These are phyloP conservation scores for Fusarium ambrosium DNA, from an alignment of 2,329 filamentous ascomycete genomes.

Conservation along the genomic window DNA sequence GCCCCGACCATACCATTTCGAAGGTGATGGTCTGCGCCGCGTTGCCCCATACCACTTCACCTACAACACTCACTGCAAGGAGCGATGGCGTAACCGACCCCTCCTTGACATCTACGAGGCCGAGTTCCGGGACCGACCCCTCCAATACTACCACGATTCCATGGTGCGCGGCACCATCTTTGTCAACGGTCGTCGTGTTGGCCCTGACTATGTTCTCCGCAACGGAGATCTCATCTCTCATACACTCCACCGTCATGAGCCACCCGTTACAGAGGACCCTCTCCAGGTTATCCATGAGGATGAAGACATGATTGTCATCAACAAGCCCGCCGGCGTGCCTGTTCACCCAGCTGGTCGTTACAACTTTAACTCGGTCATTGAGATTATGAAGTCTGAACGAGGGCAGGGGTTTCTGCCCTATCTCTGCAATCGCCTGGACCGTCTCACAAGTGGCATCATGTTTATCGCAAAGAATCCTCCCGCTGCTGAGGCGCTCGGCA, in stretches of 20 bases:
- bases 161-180: slow-evolving; percentile 84
- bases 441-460: slow-evolving; percentile 97
- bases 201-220: slow-evolving; percentile 77
- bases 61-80: slow-evolving; percentile 95
- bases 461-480: slow-evolving; percentile 91
- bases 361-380: slow-evolving; percentile 93
- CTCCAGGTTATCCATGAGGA: slow-evolving; percentile 92
- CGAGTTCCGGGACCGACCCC: slow-evolving; percentile 90
- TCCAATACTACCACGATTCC: slow-evolving; percentile 88
- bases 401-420: slow-evolving; percentile 67
- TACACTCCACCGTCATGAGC: slow-evolving; percentile 94
- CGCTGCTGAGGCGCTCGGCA: slow-evolving; percentile 81
- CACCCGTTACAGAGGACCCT: slow-evolving; percentile 85
- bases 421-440: slow-evolving; percentile 93
- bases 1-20: slow-evolving; percentile 82
- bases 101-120: slow-evolving; percentile 89
- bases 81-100: slow-evolving; percentile 87
- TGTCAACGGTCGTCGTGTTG: slow-evolving; percentile 81
- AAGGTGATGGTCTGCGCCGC: slow-evolving; percentile 81
- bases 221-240: slow-evolving; percentile 95
- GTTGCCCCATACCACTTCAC: slow-evolving; percentile 92
- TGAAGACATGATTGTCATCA: slow-evolving; percentile 93
- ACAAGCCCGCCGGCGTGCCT: slow-evolving; percentile 94
- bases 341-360: slow-evolving; percentile 97
- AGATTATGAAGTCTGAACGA: slow-evolving; percentile 89